Evolutionary conservation across 2,329 filamentous ascomycete species (phyloP), one percentile per base, ranked within the genome.

Genomic region (Ophiostoma ulmi): DNA sequence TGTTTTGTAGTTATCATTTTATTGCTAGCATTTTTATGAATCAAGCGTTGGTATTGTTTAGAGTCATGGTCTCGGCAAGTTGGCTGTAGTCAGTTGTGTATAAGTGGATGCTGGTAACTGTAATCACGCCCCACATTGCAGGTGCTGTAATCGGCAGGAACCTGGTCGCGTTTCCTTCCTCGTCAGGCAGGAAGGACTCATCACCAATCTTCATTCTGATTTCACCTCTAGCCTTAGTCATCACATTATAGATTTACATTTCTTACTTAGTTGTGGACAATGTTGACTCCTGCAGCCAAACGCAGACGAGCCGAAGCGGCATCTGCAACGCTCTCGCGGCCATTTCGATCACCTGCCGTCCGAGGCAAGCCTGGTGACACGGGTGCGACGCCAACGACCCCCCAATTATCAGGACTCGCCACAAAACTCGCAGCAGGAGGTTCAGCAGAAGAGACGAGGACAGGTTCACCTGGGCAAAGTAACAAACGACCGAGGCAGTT

Each of bases 321-420:
- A 55, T 80, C 83, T 31, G 83, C 82, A n/a, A 85, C 85, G 7
- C 84, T 92, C 67, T 84, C 85, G 73, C 90, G 89, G 76, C 90
- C 90, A 0, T 93, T 93, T 80, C 88, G 89, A 74, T 92, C 90
- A 65, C 90, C 90, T 2, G 75, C 58, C 1, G 65, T 73, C n/a
- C 44, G 35, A n/a, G 64, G 64, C 35, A 26, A 36, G 36, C 2
- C 31, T 13, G 8, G 13, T 5, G 36, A 31, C 11, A 52, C 14
- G 36, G 67, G 26, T 36, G 39, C 35, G 13, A 20, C 52, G 14
- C n/a, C 17, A 38, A 38, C 58, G 13, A 63, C n/a, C 26, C 14
- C 58, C 20, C n/a, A 5, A 11, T 55, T 7, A 5, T 36, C 26
- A 17, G 58, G 26, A 35, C 26, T 4, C 1, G 14, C 11, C 3